Evolutionary conservation across 352 stramenopile genomes (phyloP).

Genomic region (Pythium scleroteichum): DNA sequence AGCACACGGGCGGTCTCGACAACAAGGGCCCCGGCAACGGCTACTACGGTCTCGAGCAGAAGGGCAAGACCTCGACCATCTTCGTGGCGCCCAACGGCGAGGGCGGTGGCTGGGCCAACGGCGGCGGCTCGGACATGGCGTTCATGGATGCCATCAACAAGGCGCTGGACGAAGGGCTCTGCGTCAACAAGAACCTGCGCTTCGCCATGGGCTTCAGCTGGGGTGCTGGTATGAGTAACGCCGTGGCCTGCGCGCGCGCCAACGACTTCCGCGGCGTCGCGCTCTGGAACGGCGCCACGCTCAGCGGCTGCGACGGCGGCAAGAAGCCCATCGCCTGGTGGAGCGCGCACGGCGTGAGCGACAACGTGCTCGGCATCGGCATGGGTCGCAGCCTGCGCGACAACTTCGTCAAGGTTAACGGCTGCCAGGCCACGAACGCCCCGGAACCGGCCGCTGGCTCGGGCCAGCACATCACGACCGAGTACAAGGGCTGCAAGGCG

Average conservation of each 20-base stretch:
- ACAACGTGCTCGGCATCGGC: conserved; percentile 30
- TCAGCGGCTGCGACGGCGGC: conserved; percentile 28
- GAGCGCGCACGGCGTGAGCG: conserved; percentile 31
- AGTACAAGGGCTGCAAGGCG: conserved; percentile 33
- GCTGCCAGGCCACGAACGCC: conserved; percentile 30
- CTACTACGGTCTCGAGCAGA: conserved; percentile 29
- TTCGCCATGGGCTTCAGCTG: conserved; percentile 43
- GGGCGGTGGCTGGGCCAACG: conserved; percentile 27
- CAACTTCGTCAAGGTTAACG: conserved; percentile 34
- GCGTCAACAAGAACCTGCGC: conserved; percentile 34
- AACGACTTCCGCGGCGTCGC: conserved; percentile 33
- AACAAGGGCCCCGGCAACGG: conserved; percentile 13
- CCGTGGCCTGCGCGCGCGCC: conserved; percentile 26
- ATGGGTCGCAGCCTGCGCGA: conserved; percentile 30
- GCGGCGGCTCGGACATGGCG: conserved; percentile 29
- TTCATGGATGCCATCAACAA: conserved; percentile 33
- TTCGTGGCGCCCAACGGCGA: conserved; percentile 35
- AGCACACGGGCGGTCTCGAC: conserved; percentile 35
- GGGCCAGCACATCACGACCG: conserved; percentile 37
- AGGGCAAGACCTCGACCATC: conserved; percentile 27
- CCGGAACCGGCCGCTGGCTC: conserved; percentile 24
- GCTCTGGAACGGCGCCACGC: conserved; percentile 25
- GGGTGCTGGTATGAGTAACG: conserved; percentile 32
- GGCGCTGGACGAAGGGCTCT: conserved; percentile 30
- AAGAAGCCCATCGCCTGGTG: conserved; percentile 28